Evolutionary conservation across 257 asterid species (phyloP).

Genomic region (Jacaranda copaia): DNA sequence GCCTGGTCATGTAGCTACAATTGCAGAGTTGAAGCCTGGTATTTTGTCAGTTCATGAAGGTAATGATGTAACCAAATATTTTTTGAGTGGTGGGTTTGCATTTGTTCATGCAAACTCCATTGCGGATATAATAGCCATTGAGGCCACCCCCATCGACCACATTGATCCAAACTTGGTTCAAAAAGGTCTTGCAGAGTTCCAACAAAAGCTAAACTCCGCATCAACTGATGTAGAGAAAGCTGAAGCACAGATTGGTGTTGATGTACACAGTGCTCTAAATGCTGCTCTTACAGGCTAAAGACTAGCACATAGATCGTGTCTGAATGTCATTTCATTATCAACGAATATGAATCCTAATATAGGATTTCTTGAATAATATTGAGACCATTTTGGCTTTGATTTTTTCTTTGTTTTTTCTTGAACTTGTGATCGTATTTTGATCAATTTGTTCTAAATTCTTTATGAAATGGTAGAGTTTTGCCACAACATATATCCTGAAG

Average conservation of each 20-base stretch:
- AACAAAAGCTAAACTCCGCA: conserved; percentile 77
- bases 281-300: conserved; percentile 78
- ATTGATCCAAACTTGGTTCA: conserved; percentile 72
- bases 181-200: conserved; percentile 73
- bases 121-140: conserved; percentile 77
- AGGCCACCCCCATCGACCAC: conserved; percentile 76
- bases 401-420: background rate
- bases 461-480: too few relatives aligned
- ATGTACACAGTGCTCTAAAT: conserved; percentile 87
- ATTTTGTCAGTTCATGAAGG: conserved; percentile 80
- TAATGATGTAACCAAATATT: conserved; percentile 67
- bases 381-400: background rate
- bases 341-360: conserved; percentile 12
- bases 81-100: conserved; percentile 82
- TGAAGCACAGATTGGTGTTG: conserved; percentile 88
- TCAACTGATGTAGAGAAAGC: conserved; percentile 85
- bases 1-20: conserved; percentile 90
- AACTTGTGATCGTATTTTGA: background rate
- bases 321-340: background rate
- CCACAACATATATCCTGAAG: background rate
- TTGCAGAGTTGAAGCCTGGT: conserved; percentile 89
- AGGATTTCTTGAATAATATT: conserved; percentile 23
- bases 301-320: background rate
- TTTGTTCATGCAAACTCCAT: conserved; percentile 79
- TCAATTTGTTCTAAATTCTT: background rate